Base-by-base conservation (phyloP, 1,284 basidiomycete species). In the Leccinum subspadiceum region DNA sequence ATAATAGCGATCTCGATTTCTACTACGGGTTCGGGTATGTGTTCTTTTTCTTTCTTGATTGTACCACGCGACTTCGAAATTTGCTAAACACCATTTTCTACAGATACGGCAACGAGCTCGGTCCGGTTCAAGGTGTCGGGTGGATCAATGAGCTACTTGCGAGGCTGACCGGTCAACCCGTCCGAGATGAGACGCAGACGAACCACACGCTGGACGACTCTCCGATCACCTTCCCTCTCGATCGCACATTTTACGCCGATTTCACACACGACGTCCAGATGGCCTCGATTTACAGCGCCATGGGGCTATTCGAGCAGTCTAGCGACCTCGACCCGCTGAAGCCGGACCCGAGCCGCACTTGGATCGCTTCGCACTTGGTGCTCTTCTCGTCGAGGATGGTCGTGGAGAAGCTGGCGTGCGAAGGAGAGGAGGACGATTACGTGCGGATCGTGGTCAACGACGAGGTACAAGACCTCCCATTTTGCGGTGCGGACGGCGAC, bases 251-350 rank as follows among this genome's bases (percentile, higher is more conserved):
- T 22, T 53, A 53, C 15, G 52, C 52, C 52, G 52, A 53, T 33
- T 93, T 93, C 72, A 86, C 89, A 22, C 90, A 93, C 70, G 91
- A 93, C 71, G 88, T 92, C 72, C 77, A 88, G 68, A 90, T 94
- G 83, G 77, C 90, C 54, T 84, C 90, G 46, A 87, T 93, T 60
- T 86, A 85, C 59, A 73, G 85, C n/a, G 86, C 90, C 0, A 70
- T 94, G 57, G 89, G 90, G 3, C 75, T 93, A 15, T 87, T 90
- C 70, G 66, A 66, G 24, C 78, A 79, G 60, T 51, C 63, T 22
- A 44, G 17, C n/a, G 75, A 78, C 6, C 78, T 84, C 24, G 75
- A 83, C 67, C 79, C 84, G 2, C 70, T 66, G 4, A 53, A 60
- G 5, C 77, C 77, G 0, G 75, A 83, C 20, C 15, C 8, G 12